Conservation (phyloP, 2,329 filamentous ascomycete species). For the Sphaerulina vaccinii region DNA sequence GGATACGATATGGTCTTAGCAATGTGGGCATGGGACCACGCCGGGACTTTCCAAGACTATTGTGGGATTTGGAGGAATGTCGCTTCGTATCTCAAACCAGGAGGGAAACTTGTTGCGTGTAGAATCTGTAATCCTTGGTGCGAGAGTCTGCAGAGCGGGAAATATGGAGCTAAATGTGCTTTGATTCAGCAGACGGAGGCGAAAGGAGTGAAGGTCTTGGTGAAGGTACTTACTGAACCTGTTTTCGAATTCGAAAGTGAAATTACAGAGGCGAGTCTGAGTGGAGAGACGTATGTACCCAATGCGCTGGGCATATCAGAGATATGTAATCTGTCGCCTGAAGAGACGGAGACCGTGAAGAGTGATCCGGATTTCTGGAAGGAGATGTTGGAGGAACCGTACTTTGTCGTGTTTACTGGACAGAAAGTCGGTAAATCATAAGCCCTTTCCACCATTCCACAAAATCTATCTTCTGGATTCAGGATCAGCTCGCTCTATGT, state of each 20-base stretch:
- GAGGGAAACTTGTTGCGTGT: conserved; percentile 18
- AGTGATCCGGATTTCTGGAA: conserved; percentile 18
- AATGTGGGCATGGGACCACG: conserved; percentile 22
- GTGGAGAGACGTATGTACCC: conserved; percentile 13
- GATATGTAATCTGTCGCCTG: conserved; percentile 4
- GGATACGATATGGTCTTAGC: conserved; percentile 25
- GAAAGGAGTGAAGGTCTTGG: conserved; percentile 15
- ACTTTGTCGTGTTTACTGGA: conserved; percentile 16
- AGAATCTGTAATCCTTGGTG: conserved; percentile 10
- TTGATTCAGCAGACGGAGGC: conserved; percentile 13
- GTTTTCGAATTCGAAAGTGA: conserved; percentile 14
- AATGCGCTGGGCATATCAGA: conserved; percentile 14
- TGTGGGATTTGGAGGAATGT: conserved; percentile 21
- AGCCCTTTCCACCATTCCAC: too few relatives aligned
- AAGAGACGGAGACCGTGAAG: conserved; percentile 14
- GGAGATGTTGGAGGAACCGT: conserved; percentile 20
- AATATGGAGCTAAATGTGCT: conserved; percentile 16
- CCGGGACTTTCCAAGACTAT: conserved; percentile 12
- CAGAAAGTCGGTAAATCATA: conserved; percentile 5
- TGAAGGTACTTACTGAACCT: conserved; percentile 10
- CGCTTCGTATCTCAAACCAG: conserved; percentile 17
- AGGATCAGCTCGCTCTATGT: too few relatives aligned
- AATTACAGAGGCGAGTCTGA: conserved; percentile 13
- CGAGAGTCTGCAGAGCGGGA: conserved; percentile 9
- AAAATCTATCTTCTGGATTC: too few relatives aligned